phyloP scores from a whole-genome alignment of 345 rosid species.

The Angophora floribunda region DNA sequence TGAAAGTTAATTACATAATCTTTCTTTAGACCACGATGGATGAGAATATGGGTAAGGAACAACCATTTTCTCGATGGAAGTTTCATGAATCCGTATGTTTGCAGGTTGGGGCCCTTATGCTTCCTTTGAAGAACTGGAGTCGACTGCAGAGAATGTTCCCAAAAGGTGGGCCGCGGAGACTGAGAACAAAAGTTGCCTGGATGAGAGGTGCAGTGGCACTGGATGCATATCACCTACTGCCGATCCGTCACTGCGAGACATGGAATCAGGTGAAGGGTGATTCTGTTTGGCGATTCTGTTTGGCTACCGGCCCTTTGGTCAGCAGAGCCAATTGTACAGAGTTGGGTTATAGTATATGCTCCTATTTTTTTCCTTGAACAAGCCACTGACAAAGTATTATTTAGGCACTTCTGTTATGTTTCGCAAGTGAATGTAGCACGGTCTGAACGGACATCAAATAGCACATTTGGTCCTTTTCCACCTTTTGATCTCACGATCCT shows the following conservation, averaged over 20 bases:
- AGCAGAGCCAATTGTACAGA: no score
- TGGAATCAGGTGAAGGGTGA: slow-evolving; percentile 38
- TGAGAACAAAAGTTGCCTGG: neutral
- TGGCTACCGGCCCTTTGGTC: neutral
- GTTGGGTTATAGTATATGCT: no score
- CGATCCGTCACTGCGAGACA: slow-evolving; percentile 2
- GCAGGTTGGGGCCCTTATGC: neutral
- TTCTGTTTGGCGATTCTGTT: neutral
- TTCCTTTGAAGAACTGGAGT: neutral
- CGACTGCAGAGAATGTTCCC: neutral
- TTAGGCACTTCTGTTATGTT: neutral
- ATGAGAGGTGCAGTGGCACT: neutral
- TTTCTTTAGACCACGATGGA: neutral
- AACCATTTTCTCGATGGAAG: neutral
- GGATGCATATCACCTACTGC: neutral
- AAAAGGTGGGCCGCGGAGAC: neutral
- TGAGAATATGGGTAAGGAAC: neutral
- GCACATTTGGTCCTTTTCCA: neutral
- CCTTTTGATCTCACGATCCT: neutral
- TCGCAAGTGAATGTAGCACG: neutral
- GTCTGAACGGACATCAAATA: neutral
- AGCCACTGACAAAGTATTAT: no score
- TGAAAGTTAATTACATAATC: neutral
- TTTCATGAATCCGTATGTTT: neutral
- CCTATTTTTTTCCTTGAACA: no score